Evolutionary conservation across 2,329 filamentous ascomycete genomes (phyloP).

Genomic region (Epichloe sylvatica): DNA sequence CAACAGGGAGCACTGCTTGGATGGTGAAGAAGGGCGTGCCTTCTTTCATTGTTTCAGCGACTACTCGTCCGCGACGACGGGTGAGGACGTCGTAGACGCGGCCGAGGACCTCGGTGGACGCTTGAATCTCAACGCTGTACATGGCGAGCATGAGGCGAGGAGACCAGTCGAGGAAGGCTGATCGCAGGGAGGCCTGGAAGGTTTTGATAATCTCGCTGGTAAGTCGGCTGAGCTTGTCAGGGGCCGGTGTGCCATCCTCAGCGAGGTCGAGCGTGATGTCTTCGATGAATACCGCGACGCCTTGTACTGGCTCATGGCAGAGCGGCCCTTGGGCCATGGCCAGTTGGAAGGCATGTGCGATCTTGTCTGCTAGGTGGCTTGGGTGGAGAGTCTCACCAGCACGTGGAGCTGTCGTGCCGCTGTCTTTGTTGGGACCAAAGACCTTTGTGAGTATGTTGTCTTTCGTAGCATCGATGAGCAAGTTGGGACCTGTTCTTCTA

Average conservation of each 20-base stretch:
- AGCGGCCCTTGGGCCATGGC: constrained; percentile 78
- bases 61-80: constrained; percentile 73
- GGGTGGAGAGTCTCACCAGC: constrained; percentile 40
- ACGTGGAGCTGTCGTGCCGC: constrained; percentile 20
- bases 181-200: constrained; percentile 67
- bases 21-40: constrained; percentile 96
- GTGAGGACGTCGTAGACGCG: constrained; percentile 97
- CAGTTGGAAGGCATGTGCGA: constrained; percentile 87
- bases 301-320: constrained; percentile 86
- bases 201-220: constrained; percentile 90
- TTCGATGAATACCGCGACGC: constrained; percentile 81
- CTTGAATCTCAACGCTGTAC: constrained; percentile 97
- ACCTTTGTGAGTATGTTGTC: constrained; percentile 59
- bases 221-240: constrained; percentile 60
- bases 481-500: constrained; percentile 68
- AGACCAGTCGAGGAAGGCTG: constrained; percentile 89
- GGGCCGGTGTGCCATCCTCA: constrained; percentile 40
- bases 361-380: constrained; percentile 73
- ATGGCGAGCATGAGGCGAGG: constrained; percentile 91
- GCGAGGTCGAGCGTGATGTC: constrained; percentile 50
- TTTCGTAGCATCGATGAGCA: constrained; percentile 72
- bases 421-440: constrained; percentile 32
- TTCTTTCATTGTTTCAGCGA: constrained; percentile 84
- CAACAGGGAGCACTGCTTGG: constrained; percentile 72
- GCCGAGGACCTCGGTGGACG: constrained; percentile 85